Evolutionary conservation across 257 asterid species (phyloP), one percentile per base, ranked within the genome.

Genomic region (Solanum virginianum): DNA sequence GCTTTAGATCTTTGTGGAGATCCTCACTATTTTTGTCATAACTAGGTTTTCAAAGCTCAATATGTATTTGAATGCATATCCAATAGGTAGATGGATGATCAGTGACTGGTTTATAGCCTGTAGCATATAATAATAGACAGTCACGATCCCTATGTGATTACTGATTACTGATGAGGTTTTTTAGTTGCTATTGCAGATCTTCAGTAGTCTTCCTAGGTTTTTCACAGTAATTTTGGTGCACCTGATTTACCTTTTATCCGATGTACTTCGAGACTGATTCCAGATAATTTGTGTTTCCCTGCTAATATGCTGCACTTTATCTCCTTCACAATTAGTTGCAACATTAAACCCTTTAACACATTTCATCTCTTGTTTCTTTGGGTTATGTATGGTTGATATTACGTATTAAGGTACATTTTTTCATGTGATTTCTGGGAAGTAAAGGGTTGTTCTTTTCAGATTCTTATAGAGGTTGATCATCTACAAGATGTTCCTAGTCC

Each of bases 391-490:
- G 36, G 81, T 75, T 47, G 43, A 75, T 75, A 9, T 49, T 49
- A 49, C 62, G 9, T 49, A 51, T 75, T 51, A 24, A 77, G 63
- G 24, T 26, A 7, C 22, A 26, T 62, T 24, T 51, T 75, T 24
- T 77, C 82, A 51, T 74, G 49, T 14, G 45, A 47, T 53, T 10
- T 53, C 49, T 54, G 26, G 26, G 63, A 79, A 79, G 65, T 79
- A 26, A 79, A 79, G 47, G 36, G 69, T 13, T 88, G 80, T 80
- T 75, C 45, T 47, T 85, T 88, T 8, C 79, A 97, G 99, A 93
- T 97, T 91, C 98, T 97, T 85, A 87, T 97, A 41, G 99, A 95
- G 94, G 96, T 97, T 45, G 98, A 97, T 92, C 99, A 94, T 91
- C 87, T 95, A 65, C 99, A 97, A 94, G 98, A 97, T 83, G 93